Evolutionary conservation across 2,329 filamentous ascomycete genomes (phyloP).

Genomic region (Alternaria sp.): DNA sequence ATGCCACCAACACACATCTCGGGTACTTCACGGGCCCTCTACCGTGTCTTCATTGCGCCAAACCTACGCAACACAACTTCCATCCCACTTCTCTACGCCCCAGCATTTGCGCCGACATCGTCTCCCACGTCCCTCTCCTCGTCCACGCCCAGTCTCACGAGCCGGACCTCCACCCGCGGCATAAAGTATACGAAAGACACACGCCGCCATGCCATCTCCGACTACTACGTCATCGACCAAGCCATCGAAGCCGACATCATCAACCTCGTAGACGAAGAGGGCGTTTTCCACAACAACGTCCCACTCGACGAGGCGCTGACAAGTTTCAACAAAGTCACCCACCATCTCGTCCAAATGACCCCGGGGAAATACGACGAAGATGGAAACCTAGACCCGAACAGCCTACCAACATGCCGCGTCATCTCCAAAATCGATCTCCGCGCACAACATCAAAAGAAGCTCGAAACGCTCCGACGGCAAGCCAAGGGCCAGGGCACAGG

Average conservation of each 20-base stretch:
- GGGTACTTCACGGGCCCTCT: constrained; percentile 50
- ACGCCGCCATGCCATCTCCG: constrained; percentile 46
- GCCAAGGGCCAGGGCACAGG: constrained; percentile 38
- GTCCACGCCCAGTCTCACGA: constrained; percentile 9
- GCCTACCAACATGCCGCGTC: constrained; percentile 72
- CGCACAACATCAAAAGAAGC: constrained; percentile 55
- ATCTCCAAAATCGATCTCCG: constrained; percentile 62
- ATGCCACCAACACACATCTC: constrained; percentile 44
- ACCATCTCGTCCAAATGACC: constrained; percentile 60
- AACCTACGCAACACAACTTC: constrained; percentile 29
- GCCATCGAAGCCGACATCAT: constrained; percentile 56
- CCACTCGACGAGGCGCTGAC: constrained; percentile 49
- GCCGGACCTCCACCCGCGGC: constrained; percentile 21
- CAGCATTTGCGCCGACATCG: constrained; percentile 22
- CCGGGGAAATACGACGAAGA: constrained; percentile 30
- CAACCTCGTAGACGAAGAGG: constrained; percentile 51
- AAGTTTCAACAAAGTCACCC: constrained; percentile 56
- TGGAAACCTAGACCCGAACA: constrained; percentile 49
- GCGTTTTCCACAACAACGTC: constrained; percentile 44
- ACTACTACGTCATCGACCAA: constrained; percentile 54
- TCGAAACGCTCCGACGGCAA: constrained; percentile 51
- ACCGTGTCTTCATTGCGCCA: constrained; percentile 53
- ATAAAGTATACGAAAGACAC: constrained; percentile 34
- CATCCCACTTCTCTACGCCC: constrained; percentile 24
- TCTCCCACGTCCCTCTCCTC: constrained; percentile 6